These are phyloP conservation scores for Arthroderma sp. DNA, from an alignment of 2,329 filamentous ascomycete genomes.

Conservation along the genomic window DNA sequence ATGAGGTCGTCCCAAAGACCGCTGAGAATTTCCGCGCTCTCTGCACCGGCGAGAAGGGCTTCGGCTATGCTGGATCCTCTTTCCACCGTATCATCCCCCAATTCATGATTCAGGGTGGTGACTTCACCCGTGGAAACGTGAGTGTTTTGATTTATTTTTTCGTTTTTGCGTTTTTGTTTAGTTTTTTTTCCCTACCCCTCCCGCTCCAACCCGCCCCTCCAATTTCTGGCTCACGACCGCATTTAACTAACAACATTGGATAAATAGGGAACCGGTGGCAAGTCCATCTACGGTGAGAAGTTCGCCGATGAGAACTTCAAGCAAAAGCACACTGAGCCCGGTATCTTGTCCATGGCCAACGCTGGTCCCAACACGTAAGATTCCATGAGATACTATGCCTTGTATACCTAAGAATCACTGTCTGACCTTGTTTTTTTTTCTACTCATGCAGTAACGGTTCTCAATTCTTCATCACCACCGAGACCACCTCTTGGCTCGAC, in stretches of 20 bases:
- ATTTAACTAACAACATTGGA: constrained; percentile 9
- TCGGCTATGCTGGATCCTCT: constrained; percentile 67
- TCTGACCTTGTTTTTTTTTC: background rate
- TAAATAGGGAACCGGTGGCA: constrained; percentile 68
- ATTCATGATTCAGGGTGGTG: constrained; percentile 94
- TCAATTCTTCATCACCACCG: constrained; percentile 61
- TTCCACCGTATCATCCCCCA: constrained; percentile 90
- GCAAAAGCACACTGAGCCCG: constrained; percentile 57
- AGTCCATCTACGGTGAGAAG: constrained; percentile 92
- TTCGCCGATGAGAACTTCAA: constrained; percentile 89
- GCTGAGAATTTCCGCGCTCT: constrained; percentile 72
- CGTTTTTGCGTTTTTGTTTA: background rate
- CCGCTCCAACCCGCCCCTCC: background rate
- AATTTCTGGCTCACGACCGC: background rate
- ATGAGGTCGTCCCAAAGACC: constrained; percentile 79
- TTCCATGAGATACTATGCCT: background rate
- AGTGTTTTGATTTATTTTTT: constrained; percentile 24
- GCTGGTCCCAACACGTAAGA: constrained; percentile 78
- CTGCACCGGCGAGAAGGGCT: constrained; percentile 67
- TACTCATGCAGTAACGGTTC: constrained; percentile 47
- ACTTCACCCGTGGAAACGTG: constrained; percentile 88
- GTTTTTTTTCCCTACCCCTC: background rate
- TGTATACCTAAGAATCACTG: background rate
- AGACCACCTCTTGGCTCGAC: constrained; percentile 53
- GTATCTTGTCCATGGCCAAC: constrained; percentile 89